These are phyloP conservation scores for Eucalyptus virginea DNA, from an alignment of 345 rosid genomes.

Conservation along the genomic window DNA sequence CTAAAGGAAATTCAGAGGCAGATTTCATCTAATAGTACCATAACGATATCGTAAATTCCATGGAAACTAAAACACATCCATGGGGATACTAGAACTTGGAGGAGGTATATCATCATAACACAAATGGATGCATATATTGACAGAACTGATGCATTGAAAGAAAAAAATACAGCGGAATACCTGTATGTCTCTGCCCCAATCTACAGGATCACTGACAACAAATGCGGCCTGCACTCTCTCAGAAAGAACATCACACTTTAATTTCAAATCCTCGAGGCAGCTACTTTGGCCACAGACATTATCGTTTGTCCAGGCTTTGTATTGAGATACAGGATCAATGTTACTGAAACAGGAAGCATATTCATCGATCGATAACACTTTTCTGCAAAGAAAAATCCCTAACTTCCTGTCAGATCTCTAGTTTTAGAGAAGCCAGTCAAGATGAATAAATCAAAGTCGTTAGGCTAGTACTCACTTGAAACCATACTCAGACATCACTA, in stretches of 20 bases:
- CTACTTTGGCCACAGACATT: conserved; percentile 1
- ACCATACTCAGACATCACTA: conserved; percentile 73
- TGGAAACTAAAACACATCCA: background rate
- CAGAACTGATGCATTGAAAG: background rate
- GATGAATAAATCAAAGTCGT: background rate
- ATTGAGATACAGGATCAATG: conserved; percentile 70
- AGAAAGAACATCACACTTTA: conserved; percentile 10
- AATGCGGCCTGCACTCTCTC: conserved; percentile 68
- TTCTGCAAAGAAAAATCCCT: conserved; percentile 30
- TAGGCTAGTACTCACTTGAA: conserved; percentile 34
- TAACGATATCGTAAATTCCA: background rate
- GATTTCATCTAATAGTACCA: background rate
- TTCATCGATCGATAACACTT: conserved; percentile 61
- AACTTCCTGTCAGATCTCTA: background rate
- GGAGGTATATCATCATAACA: background rate
- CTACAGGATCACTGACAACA: conserved; percentile 81
- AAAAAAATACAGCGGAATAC: conserved; percentile 4
- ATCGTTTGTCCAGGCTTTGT: conserved; percentile 41
- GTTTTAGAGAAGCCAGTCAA: background rate
- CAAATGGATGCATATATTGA: background rate
- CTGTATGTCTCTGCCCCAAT: conserved; percentile 95
- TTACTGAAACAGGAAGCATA: conserved; percentile 56
- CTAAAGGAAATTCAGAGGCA: background rate
- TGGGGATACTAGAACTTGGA: background rate
- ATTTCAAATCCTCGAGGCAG: background rate